phyloP scores from a whole-genome alignment of 352 stramenopile species.

The Aphanomyces cochlioides region DNA sequence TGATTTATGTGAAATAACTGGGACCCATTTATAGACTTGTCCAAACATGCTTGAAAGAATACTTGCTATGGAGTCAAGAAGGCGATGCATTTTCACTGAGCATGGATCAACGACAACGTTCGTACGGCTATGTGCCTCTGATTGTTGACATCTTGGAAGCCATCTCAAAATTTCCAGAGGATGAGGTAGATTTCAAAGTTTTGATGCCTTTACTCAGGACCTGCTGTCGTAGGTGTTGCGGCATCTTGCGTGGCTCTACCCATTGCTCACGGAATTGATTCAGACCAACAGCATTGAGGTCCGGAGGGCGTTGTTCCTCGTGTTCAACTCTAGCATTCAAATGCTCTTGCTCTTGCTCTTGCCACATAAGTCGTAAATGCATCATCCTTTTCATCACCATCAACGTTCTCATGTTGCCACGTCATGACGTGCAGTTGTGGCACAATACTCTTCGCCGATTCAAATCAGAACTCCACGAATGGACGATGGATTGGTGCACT shows the following conservation, averaged over 20 bases:
- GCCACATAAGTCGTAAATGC: not conserved
- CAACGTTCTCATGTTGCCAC: no score
- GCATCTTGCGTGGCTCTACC: constrained; percentile 76
- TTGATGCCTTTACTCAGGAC: not conserved
- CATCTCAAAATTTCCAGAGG: constrained; percentile 45
- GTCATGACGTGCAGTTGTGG: no score
- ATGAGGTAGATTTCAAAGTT: constrained; percentile 41
- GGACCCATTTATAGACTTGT: constrained; percentile 61
- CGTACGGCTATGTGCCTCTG: constrained; percentile 50
- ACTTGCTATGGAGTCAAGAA: constrained; percentile 54
- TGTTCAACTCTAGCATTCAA: constrained; percentile 61
- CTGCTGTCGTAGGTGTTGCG: constrained; percentile 45
- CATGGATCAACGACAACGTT: constrained; percentile 40
- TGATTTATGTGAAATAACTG: constrained; percentile 52
- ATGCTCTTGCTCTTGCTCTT: constrained; percentile 44
- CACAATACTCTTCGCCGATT: no score
- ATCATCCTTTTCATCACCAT: not conserved
- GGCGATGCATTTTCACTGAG: constrained; percentile 2
- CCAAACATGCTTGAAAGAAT: constrained; percentile 58
- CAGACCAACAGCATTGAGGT: constrained; percentile 61
- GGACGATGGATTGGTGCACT: no score
- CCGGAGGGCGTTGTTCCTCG: constrained; percentile 50
- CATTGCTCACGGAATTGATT: constrained; percentile 69
- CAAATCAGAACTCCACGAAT: no score
- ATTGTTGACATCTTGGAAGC: constrained; percentile 51